Evolutionary conservation across 2,329 filamentous ascomycete genomes (phyloP).

Genomic region (Colletotrichum ledebouriae): DNA sequence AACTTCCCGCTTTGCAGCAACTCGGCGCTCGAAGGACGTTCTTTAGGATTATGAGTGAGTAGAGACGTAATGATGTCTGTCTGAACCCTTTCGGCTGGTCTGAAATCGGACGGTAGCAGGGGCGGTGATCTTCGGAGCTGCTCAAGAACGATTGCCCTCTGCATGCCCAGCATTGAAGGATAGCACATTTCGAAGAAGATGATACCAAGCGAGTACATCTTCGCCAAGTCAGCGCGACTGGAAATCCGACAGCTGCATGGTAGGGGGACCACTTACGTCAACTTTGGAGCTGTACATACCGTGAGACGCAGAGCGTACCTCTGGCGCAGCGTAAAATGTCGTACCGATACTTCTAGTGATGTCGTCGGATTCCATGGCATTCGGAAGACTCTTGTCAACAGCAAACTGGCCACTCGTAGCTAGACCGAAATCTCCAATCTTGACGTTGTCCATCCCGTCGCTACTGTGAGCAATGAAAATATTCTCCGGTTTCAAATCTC

Average conservation of each 20-base stretch:
- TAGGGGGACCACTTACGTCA: slow-evolving; percentile 70
- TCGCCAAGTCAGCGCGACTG: slow-evolving; percentile 45
- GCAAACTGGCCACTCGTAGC: slow-evolving; percentile 89
- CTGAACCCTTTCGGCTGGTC: slow-evolving; percentile 77
- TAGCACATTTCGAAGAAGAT: slow-evolving; percentile 99
- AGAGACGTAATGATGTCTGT: slow-evolving; percentile 83
- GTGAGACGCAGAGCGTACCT: slow-evolving; percentile 81
- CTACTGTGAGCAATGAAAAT: slow-evolving; percentile 82
- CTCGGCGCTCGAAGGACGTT: slow-evolving; percentile 85
- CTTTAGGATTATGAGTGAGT: slow-evolving; percentile 84
- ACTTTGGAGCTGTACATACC: slow-evolving; percentile 93
- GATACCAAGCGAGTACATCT: slow-evolving; percentile 95
- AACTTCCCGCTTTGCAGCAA: slow-evolving; percentile 88
- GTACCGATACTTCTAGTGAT: slow-evolving; percentile 82
- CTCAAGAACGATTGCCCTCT: slow-evolving; percentile 74
- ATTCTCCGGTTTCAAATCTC: slow-evolving; percentile 97
- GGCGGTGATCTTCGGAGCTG: slow-evolving; percentile 77
- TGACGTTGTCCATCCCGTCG: slow-evolving; percentile 88
- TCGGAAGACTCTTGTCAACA: slow-evolving; percentile 64
- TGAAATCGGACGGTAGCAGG: slow-evolving; percentile 79
- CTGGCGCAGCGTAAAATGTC: slow-evolving; percentile 92
- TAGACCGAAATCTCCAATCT: slow-evolving; percentile 96
- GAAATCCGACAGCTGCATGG: no score
- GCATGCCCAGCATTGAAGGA: slow-evolving; percentile 71
- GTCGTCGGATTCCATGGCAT: slow-evolving; percentile 65